Evolutionary conservation across 1,139 yeast genomes (phyloP), one percentile per base, ranked within the genome.

Genomic region (Zygoascus hellenicus): DNA sequence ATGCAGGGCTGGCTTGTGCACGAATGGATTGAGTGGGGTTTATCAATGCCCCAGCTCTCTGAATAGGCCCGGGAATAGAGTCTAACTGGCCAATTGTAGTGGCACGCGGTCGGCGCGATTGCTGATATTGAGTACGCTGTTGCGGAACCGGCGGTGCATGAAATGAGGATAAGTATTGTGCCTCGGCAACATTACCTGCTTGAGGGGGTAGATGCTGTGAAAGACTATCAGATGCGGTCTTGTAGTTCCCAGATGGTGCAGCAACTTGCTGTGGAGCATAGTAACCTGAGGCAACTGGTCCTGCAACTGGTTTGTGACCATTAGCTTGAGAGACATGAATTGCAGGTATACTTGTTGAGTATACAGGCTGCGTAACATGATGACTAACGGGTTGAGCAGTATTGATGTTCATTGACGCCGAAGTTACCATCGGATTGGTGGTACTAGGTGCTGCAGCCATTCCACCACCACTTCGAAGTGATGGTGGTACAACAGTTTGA

Each of bases 41-140:
- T 46, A 69, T 66, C 50, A 68, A 54, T 5, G 70, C 70, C 0
- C 71, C 67, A 1, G 72, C 72, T 28, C 70, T 65, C 51, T 69
- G 72, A 35, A 69, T 58, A n/a, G 67, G 67, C 2, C 64, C 69
- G 5, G 71, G 71, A 30, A 67, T 63, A 3, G 69, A 64, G 28
- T 66, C 72, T 50, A 66, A 58, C 52, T 68, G 67, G 30, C 72
- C 73, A 43, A 69, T 65, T 2, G 73, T 69, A 5, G 69, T 64
- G 3, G 73, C 69, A 6, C 73, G 57, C 19, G 64, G 67, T 7
- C 72, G 59, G 19, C 68, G 50, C 1, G 54, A 46, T 11, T 38
- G 48, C 32, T 42, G 42, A 37, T 33, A 30, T 31, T 43, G 51
- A 33, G 16, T 36, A 29, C 41, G 46, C 11, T 34, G 37, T 28